Evolutionary conservation across 1,284 basidiomycete genomes (phyloP).

Genomic region (Porodaedalea pini): DNA sequence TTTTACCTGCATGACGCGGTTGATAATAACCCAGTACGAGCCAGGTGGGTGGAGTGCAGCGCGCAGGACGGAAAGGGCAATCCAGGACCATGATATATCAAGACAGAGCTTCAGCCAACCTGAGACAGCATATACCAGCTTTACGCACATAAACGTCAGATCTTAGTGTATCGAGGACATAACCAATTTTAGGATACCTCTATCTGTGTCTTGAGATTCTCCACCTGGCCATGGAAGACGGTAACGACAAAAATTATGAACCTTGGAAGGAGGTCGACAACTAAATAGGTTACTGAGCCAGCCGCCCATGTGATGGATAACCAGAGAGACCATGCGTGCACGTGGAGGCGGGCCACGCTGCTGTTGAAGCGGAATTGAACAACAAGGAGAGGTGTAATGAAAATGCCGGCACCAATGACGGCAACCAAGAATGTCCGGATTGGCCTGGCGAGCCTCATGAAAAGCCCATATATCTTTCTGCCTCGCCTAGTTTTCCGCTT

Average conservation of each 20-base stretch:
- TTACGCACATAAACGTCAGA: no score
- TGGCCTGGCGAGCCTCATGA: conserved; percentile 63
- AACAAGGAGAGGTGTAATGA: conserved; percentile 67
- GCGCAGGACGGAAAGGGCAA: conserved; percentile 60
- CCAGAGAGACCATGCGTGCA: conserved; percentile 72
- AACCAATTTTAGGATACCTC: conserved; percentile 44
- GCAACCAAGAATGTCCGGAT: conserved; percentile 56
- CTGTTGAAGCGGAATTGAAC: conserved; percentile 57
- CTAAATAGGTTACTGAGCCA: conserved; percentile 53
- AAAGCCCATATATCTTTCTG: conserved; percentile 57
- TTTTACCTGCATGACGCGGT: conserved; percentile 63
- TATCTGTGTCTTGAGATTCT: conserved; percentile 58
- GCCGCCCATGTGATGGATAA: conserved; percentile 66
- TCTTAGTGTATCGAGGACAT: no score
- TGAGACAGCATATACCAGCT: conserved; percentile 69
- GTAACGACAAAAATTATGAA: conserved; percentile 52
- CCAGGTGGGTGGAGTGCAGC: conserved; percentile 55
- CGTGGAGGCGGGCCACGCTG: conserved; percentile 47
- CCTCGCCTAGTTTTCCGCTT: conserved; percentile 38
- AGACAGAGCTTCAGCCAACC: conserved; percentile 66
- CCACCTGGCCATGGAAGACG: conserved; percentile 57
- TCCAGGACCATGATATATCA: conserved; percentile 68
- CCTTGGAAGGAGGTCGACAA: conserved; percentile 62
- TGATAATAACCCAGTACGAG: conserved; percentile 63
- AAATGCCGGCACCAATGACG: conserved; percentile 54